A percentile compares a stretch with the other conserved stretches of the same genome.
phyloP scores from a whole-genome alignment of 2,329 filamentous ascomycete genomes.

The Beauveria bassiana region DNA sequence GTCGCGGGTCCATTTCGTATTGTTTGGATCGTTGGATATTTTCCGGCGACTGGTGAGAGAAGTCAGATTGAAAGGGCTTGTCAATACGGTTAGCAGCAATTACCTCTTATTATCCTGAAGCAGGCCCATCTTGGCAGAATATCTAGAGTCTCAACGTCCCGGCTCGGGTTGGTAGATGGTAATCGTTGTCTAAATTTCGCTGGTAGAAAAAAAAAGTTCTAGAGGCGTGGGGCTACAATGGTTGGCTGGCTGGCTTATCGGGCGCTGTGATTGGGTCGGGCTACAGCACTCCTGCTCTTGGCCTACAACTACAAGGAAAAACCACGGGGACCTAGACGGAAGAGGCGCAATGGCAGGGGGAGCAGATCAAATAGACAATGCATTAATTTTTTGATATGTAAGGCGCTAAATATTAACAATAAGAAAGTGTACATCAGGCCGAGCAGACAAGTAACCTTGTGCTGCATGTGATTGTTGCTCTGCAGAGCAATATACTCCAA shows the following conservation, averaged over 20 bases:
- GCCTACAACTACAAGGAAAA: too few relatives aligned
- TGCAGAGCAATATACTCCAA: too few relatives aligned
- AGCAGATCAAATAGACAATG: too few relatives aligned
- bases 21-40: constrained; percentile 88
- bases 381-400: too few relatives aligned
- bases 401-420: too few relatives aligned
- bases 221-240: constrained; percentile 9
- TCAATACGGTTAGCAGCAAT: neutral
- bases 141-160: neutral
- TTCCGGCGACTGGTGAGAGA: constrained; percentile 40
- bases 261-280: neutral
- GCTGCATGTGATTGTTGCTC: too few relatives aligned
- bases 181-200: neutral
- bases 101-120: constrained; percentile 11
- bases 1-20: constrained; percentile 83
- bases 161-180: neutral
- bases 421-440: too few relatives aligned
- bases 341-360: too few relatives aligned
- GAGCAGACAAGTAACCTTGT: too few relatives aligned
- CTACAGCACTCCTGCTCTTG: too few relatives aligned
- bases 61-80: neutral
- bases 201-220: constrained; percentile 10
- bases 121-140: constrained; percentile 8
- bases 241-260: neutral
- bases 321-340: too few relatives aligned